Evolutionary conservation across 495 filamentous ascomycete species (phyloP), one percentile per base, ranked within the genome.

Genomic region (Massariosphaeria phaeospora): DNA sequence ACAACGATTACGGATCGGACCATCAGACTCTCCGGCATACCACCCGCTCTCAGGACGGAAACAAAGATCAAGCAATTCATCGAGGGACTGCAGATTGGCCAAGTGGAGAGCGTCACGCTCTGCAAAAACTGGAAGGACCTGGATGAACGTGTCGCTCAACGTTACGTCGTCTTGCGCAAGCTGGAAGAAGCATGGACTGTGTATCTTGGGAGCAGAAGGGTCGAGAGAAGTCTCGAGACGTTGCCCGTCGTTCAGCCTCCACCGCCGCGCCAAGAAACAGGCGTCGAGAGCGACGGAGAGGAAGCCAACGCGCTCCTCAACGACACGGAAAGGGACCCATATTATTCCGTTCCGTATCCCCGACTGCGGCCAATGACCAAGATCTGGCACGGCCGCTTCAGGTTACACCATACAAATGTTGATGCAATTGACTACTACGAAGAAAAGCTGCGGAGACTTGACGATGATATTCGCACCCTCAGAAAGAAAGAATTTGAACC

Each of bases 391-490:
- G 91, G 93, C 3, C 81, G 83, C 27, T 76, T 91, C 42, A 83
- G 81, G 26, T 66, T 96, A 15, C 82, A 80, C 44, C 86, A 75
- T 61, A 81, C 79, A 43, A 84, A 76, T 50, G 80, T 90, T 18
- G 94, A 99, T 67, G 90, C 90, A 7, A 89, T 99, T 61, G 86
- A 96, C 67, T 90, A 96, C 66, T 96, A 86, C 65, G 85, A 91
- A 59, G 88, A 94, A 64, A 85, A 84, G 62, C 76, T 97, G n/a
- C 83, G 84, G 13, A 79, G 76, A 25, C 66, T 93, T 5, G 91
- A 97, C 53, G 88, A 91, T 35, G 75, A 84, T 61, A 91, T 99
- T 35, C 67, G 67, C 18, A 67, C 58, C 13, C 82, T 85, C 0
- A 79, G 94, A 23, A 79, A 79, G 59, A 91, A 91, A 66, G 82